Conservation (phyloP, 2,329 filamentous ascomycete genomes). For the Dactylellina parvicollis region DNA sequence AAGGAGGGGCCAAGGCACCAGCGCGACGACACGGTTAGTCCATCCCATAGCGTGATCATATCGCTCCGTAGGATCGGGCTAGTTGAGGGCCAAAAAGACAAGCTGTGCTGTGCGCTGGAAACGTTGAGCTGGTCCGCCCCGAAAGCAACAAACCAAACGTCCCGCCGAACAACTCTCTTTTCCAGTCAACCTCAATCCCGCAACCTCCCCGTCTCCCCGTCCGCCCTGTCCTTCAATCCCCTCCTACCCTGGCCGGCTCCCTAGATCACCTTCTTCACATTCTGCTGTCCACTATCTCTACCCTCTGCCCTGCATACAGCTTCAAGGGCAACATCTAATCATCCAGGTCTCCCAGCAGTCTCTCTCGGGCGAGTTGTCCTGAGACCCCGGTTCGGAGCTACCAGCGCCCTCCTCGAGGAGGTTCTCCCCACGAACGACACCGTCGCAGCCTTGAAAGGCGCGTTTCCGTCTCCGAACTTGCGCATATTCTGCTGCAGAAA, state of each 20-base stretch:
- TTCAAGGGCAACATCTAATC: too few relatives aligned
- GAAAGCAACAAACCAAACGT: neutral
- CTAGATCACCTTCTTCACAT: neutral
- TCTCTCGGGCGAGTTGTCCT: slow-evolving; percentile 34
- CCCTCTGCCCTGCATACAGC: too few relatives aligned
- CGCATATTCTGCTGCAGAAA: slow-evolving; percentile 10
- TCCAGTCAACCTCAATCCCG: neutral
- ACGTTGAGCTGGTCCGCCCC: neutral
- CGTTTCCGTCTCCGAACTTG: slow-evolving; percentile 16
- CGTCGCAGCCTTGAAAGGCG: slow-evolving; percentile 31
- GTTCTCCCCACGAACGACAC: neutral
- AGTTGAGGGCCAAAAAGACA: too few relatives aligned
- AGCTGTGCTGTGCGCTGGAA: too few relatives aligned
- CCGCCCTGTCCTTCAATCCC: neutral
- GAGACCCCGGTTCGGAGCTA: slow-evolving; percentile 25
- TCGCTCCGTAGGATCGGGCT: too few relatives aligned
- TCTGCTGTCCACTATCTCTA: neutral
- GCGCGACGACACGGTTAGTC: too few relatives aligned
- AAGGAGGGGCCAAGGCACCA: too few relatives aligned
- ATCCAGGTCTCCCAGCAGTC: neutral
- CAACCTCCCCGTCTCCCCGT: neutral
- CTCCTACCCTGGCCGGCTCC: neutral
- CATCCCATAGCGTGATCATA: too few relatives aligned
- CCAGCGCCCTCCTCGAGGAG: neutral
- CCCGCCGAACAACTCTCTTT: neutral